Evolutionary conservation across 202 grass and related monocot species (phyloP), one percentile per base, ranked within the genome.

Genomic region (Saccharum hybrid): DNA sequence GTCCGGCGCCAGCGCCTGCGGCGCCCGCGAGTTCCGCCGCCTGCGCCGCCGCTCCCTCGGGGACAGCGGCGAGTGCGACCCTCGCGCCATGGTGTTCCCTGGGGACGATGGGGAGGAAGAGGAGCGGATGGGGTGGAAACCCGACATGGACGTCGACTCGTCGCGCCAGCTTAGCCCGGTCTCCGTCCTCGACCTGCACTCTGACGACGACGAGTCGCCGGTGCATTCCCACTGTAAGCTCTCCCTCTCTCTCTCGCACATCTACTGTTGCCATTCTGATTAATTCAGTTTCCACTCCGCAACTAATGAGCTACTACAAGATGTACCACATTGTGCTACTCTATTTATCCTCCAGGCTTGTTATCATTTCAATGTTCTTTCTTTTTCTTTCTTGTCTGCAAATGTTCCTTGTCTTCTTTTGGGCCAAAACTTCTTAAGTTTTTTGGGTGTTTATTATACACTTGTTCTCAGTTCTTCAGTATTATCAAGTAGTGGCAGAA

Each of bases 141-240:
- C n/a, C 16, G 66, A 73, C 23, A 77, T 85, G 84, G 92, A 86
- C 74, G 30, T 80, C 62, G 82, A 85, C 70, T 78, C 63, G 13
- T 93, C 90, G 38, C 81, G 88, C 78, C 96, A 94, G 83, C 93
- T 92, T 26, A 99, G 97, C 84, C 93, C 97, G 51, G 80, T 99
- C 23, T 99, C 97, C 36, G 93, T 99, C 36, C 87, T 99, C 22
- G 93, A 94, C 28, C 82, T 84, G 46, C 93, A 64, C 38, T 96
- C 88, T 33, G 83, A 94, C 80, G 81, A 89, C 75, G 83, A 86
- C 2, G 88, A 72, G 0, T 91, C 86, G 33, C 81, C 85, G 0
- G 66, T 37, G 36, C 85, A 81, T 67, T 76, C 71, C 34, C 23
- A 22, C 23, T 89, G 93, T 96, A 90, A 93, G 88, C 65, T 22